These are phyloP conservation scores for Ogataea hybrid DNA, from an alignment of 1,139 yeast species.

Conservation along the genomic window DNA sequence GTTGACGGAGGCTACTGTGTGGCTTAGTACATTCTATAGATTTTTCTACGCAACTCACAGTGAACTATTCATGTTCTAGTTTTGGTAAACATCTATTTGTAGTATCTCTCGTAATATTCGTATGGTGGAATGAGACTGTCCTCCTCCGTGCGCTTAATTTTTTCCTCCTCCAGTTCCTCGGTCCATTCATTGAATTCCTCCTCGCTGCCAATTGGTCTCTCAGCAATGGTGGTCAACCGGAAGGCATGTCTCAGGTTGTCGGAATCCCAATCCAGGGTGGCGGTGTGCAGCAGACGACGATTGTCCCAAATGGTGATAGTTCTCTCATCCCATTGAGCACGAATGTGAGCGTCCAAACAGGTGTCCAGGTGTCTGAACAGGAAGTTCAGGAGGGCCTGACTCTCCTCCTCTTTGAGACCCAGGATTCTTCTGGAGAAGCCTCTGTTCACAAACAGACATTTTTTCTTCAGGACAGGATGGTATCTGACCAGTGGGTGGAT, in stretches of 20 bases:
- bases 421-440: slow-evolving; percentile 61
- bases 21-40: slow-evolving; percentile 1
- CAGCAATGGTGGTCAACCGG: slow-evolving; percentile 66
- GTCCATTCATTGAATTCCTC: slow-evolving; percentile 35
- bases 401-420: slow-evolving; percentile 65
- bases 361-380: slow-evolving; percentile 50
- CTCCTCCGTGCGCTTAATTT: slow-evolving; percentile 32
- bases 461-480: slow-evolving; percentile 67
- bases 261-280: slow-evolving; percentile 58
- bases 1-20: slow-evolving; percentile 82
- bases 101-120: slow-evolving; percentile 17
- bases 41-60: not conserved
- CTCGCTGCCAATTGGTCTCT: slow-evolving; percentile 32
- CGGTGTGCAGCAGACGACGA: slow-evolving; percentile 62
- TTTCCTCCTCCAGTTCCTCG: slow-evolving; percentile 34
- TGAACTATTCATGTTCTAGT: not conserved
- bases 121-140: slow-evolving; percentile 13
- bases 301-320: slow-evolving; percentile 76
- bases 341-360: slow-evolving; percentile 52
- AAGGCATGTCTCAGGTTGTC: slow-evolving; percentile 63
- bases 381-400: slow-evolving; percentile 52
- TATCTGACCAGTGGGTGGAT: slow-evolving; percentile 68
- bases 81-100: not conserved
- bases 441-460: slow-evolving; percentile 55
- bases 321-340: slow-evolving; percentile 56